Evolutionary conservation across 2,329 filamentous ascomycete species (phyloP).

Genomic region (Fusarium sp.): DNA sequence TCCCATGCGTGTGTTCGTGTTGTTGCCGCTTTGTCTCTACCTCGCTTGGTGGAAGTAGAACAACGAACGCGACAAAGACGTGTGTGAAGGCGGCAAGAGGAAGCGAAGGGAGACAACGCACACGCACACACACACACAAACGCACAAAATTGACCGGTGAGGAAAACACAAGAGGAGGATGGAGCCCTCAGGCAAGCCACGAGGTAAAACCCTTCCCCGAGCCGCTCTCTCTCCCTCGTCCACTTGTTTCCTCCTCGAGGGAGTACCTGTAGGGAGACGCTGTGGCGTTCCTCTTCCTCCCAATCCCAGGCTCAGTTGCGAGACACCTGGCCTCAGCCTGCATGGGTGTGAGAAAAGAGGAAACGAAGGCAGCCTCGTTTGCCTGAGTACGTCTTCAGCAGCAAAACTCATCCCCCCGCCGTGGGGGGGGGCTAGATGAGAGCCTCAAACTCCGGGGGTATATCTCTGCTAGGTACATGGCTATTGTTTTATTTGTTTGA

Average conservation of each 20-base stretch:
- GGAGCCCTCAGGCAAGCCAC: slow-evolving; percentile 10
- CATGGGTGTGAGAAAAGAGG: slow-evolving; percentile 4
- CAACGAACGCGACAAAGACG: background rate
- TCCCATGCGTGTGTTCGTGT: slow-evolving; percentile 1
- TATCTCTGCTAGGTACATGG: background rate
- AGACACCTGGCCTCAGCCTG: slow-evolving; percentile 22
- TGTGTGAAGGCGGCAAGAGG: background rate
- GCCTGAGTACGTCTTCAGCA: background rate
- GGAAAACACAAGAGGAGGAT: slow-evolving; percentile 27
- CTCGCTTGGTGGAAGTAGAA: background rate
- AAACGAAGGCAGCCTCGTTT: background rate
- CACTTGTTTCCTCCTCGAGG: slow-evolving; percentile 20
- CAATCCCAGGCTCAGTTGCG: slow-evolving; percentile 22
- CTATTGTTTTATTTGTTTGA: background rate
- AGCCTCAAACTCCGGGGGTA: background rate
- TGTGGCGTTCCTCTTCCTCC: slow-evolving; percentile 22
- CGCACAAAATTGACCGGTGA: slow-evolving; percentile 11
- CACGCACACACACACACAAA: background rate
- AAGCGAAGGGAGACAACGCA: slow-evolving; percentile 4
- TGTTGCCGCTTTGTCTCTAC: background rate
- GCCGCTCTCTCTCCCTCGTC: slow-evolving; percentile 23
- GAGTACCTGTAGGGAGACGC: slow-evolving; percentile 26
- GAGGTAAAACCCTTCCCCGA: background rate
- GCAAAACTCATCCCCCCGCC: background rate
- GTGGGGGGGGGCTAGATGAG: background rate